Evolutionary conservation across 129 eudicot genomes (phyloP).

Genomic region (Lonicera japonica): DNA sequence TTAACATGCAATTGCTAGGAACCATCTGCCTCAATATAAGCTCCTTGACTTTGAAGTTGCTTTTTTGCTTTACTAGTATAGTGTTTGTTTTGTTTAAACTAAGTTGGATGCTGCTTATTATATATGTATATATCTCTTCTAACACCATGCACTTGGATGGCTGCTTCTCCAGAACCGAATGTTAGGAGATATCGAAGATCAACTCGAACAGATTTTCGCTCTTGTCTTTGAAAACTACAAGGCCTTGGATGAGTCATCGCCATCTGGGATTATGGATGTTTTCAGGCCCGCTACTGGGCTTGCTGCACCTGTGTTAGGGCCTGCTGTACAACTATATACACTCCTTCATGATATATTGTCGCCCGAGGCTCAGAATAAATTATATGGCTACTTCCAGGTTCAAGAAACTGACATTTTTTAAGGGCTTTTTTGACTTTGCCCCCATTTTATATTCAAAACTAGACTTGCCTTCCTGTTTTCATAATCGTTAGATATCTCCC

Average conservation of each 20-base stretch:
- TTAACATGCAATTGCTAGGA: no score
- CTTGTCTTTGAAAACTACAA: conserved; percentile 71
- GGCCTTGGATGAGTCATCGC: conserved; percentile 57
- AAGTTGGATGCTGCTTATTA: conserved; percentile 4
- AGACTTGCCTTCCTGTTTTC: no score
- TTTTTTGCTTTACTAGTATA: neutral
- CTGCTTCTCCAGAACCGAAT: conserved; percentile 57
- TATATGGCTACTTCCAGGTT: conserved; percentile 79
- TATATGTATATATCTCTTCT: conserved; percentile 2
- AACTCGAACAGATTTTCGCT: conserved; percentile 58
- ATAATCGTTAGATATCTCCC: no score
- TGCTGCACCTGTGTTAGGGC: conserved; percentile 69
- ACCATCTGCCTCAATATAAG: no score
- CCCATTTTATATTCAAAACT: no score
- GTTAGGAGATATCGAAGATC: conserved; percentile 70
- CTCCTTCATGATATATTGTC: conserved; percentile 81
- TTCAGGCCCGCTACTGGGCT: conserved; percentile 59
- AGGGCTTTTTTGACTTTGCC: no score
- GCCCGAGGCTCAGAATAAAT: conserved; percentile 69
- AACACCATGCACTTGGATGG: conserved; percentile 1
- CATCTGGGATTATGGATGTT: conserved; percentile 71
- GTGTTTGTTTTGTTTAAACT: neutral
- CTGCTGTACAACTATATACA: conserved; percentile 65
- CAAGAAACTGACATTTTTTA: conserved; percentile 3
- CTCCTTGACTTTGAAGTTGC: neutral